These are phyloP conservation scores for Trypanosoma brucei DNA, from an alignment of 208 protist genomes.

Conservation along the genomic window DNA sequence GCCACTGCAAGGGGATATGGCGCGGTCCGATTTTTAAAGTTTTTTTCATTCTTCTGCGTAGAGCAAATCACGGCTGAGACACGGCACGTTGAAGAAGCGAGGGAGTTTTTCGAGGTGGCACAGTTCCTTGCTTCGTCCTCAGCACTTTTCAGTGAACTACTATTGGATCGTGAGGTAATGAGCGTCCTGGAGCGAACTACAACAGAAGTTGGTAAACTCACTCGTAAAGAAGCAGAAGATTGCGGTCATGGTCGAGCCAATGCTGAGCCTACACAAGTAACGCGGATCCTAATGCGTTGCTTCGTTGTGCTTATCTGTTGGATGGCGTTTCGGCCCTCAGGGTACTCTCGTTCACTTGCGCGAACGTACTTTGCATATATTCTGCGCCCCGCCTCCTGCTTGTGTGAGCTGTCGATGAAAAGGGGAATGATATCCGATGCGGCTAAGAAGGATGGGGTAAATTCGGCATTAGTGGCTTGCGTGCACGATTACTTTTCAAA, in stretches of 20 bases:
- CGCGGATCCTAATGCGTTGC: constrained; percentile 12
- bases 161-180: constrained; percentile 21
- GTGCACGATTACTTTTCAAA: constrained; percentile 7
- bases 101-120: constrained; percentile 8
- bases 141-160: constrained; percentile 14
- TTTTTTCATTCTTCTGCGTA: constrained; percentile 5
- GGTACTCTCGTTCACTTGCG: constrained; percentile 6
- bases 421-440: not conserved
- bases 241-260: not conserved
- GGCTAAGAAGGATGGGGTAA: not conserved
- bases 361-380: constrained; percentile 17
- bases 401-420: not conserved
- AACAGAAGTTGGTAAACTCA: constrained; percentile 3
- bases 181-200: constrained; percentile 8
- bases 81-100: not conserved
- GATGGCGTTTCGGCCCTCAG: constrained; percentile 22
- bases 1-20: constrained; percentile 13
- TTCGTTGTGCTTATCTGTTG: constrained; percentile 21
- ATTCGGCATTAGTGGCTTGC: constrained; percentile 2
- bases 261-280: not conserved
- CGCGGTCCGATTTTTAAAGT: constrained; percentile 16
- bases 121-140: constrained; percentile 20
- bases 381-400: constrained; percentile 7
- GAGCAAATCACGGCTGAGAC: not conserved
- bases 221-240: not conserved